Conservation (phyloP, 257 asterid species). For the Nicotiana undulata region DNA sequence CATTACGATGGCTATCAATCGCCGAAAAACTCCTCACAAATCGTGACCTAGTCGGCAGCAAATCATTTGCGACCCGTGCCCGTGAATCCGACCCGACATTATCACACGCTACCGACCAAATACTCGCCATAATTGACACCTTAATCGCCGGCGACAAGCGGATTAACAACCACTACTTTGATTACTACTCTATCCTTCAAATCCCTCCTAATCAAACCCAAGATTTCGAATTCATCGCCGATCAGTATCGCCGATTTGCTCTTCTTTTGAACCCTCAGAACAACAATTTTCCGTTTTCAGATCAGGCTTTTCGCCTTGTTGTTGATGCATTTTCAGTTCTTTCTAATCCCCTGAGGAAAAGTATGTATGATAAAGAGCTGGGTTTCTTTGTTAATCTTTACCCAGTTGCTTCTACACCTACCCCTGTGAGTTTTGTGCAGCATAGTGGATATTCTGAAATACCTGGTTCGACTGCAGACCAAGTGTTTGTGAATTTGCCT, state of each 20-base stretch:
- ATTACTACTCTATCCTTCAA: slow-evolving; percentile 75
- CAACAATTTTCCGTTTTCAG: slow-evolving; percentile 71
- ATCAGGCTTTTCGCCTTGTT: slow-evolving; percentile 69
- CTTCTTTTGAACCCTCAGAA: slow-evolving; percentile 56
- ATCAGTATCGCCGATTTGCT: slow-evolving; percentile 56
- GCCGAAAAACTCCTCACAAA: slow-evolving; percentile 77
- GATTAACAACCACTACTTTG: slow-evolving; percentile 46
- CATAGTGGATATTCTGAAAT: background rate
- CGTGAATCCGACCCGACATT: slow-evolving; percentile 82
- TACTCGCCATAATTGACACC: slow-evolving; percentile 77
- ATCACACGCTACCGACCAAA: slow-evolving; percentile 56
- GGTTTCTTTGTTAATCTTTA: slow-evolving; percentile 21
- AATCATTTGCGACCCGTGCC: slow-evolving; percentile 83
- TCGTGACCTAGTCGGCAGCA: slow-evolving; percentile 77
- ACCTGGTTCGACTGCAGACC: background rate
- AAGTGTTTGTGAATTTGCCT: slow-evolving; percentile 4
- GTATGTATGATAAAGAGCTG: slow-evolving; percentile 60
- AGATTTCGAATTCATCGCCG: slow-evolving; percentile 45
- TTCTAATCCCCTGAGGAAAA: slow-evolving; percentile 57
- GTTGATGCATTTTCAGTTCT: slow-evolving; percentile 69
- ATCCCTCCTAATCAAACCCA: slow-evolving; percentile 51
- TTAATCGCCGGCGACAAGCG: slow-evolving; percentile 66
- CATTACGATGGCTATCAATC: slow-evolving; percentile 67
- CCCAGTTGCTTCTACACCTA: slow-evolving; percentile 3
- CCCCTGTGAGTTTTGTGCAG: background rate